phyloP scores from a whole-genome alignment of 495 filamentous ascomycete species.

The Neurospora sp. region DNA sequence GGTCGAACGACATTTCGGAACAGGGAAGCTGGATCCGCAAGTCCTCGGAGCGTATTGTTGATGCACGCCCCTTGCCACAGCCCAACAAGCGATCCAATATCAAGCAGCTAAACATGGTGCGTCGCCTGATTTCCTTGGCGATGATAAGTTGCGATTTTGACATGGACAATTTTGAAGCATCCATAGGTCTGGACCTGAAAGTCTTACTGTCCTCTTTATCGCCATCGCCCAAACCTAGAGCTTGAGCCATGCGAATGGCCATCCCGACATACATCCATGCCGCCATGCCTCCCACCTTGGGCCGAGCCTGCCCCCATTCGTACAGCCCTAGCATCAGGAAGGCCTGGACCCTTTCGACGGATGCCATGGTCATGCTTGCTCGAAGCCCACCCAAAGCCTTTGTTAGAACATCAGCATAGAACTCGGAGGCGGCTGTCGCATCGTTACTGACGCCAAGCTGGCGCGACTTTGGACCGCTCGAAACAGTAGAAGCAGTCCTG shows the following conservation, averaged over 20 bases:
- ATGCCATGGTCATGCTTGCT: slow-evolving; percentile 45
- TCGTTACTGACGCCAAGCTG: slow-evolving; percentile 30
- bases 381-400: slow-evolving; percentile 49
- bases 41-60: slow-evolving; percentile 58
- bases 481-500: slow-evolving; percentile 16
- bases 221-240: slow-evolving; percentile 60
- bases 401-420: slow-evolving; percentile 63
- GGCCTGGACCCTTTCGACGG: slow-evolving; percentile 63
- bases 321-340: slow-evolving; percentile 75
- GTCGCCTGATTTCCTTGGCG: slow-evolving; percentile 63
- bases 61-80: slow-evolving; percentile 63
- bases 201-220: slow-evolving; percentile 24
- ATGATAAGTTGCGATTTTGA: slow-evolving; percentile 43
- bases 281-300: slow-evolving; percentile 50
- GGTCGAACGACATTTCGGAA: slow-evolving; percentile 55
- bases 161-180: slow-evolving; percentile 11
- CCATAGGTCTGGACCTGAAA: slow-evolving; percentile 14
- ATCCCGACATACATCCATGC: slow-evolving; percentile 72
- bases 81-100: slow-evolving; percentile 72
- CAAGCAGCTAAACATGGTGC: slow-evolving; percentile 81
- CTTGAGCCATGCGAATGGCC: slow-evolving; percentile 65
- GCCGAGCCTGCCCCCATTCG: slow-evolving; percentile 66
- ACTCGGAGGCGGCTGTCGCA: slow-evolving; percentile 62
- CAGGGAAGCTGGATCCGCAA: slow-evolving; percentile 59
- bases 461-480: slow-evolving; percentile 26